Conservation (phyloP, 495 filamentous ascomycete species). For the Ascodesmis nigricans region DNA sequence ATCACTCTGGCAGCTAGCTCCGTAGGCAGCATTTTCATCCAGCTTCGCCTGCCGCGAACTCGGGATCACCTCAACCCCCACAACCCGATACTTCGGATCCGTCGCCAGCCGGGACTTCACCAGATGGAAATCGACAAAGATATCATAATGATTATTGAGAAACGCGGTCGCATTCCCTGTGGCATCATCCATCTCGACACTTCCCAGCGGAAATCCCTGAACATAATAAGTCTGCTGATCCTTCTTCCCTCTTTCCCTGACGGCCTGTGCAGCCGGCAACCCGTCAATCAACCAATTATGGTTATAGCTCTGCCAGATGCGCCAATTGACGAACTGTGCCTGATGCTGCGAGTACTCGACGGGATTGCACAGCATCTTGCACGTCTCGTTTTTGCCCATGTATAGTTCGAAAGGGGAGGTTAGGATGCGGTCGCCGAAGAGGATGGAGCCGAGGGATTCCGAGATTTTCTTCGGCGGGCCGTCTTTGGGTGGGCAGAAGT, state of each 20-base stretch:
- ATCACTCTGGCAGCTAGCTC: constrained; percentile 20
- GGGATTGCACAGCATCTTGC: constrained; percentile 50
- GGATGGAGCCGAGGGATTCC: constrained; percentile 82
- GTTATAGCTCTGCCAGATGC: constrained; percentile 62
- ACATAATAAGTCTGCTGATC: constrained; percentile 59
- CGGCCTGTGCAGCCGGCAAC: constrained; percentile 63
- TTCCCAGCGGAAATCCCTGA: constrained; percentile 72
- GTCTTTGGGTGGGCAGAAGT: constrained; percentile 60
- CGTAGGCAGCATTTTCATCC: constrained; percentile 34
- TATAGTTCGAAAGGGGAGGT: constrained; percentile 73
- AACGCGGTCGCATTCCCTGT: constrained; percentile 11
- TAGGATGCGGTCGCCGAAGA: constrained; percentile 90
- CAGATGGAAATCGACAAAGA: constrained; percentile 79
- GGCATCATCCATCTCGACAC: constrained; percentile 21
- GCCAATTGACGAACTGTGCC: constrained; percentile 57
- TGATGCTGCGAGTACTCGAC: constrained; percentile 42
- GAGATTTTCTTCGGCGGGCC: constrained; percentile 51
- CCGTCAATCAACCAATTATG: constrained; percentile 94
- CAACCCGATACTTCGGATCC: constrained; percentile 50
- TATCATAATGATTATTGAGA: constrained; percentile 87
- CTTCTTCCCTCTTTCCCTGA: constrained; percentile 36
- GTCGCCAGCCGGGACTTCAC: constrained; percentile 31
- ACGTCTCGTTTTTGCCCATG: constrained; percentile 67
- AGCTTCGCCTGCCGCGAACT: constrained; percentile 41
- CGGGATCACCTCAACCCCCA: constrained; percentile 74